Percentiles rank a stretch among this genome's conserved stretches.
phyloP scores from a whole-genome alignment of 169 alveolate genomes.

The Eimeria sp. region DNA sequence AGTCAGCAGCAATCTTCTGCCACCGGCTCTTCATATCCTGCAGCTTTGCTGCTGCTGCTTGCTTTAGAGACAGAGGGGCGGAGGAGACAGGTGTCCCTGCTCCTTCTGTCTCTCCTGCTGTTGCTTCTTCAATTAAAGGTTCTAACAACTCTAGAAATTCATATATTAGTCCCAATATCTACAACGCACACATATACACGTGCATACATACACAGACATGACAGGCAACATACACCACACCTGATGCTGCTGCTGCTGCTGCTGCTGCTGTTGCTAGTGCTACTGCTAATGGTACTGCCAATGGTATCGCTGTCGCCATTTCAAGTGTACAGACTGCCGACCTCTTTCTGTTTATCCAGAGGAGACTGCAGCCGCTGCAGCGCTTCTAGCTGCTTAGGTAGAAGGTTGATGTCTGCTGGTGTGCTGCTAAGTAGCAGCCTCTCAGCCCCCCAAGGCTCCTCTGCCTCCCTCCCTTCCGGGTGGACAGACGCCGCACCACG shows the following conservation, averaged over 20 bases:
- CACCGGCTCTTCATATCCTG: constrained; percentile 39
- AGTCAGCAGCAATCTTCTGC: constrained; percentile 31
- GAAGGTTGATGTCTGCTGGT: neutral
- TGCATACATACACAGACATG: neutral
- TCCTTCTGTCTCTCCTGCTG: constrained; percentile 26
- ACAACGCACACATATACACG: neutral
- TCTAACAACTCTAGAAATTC: constrained; percentile 3
- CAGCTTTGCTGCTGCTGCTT: constrained; percentile 61
- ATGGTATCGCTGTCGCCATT: neutral
- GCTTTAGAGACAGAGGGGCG: constrained; percentile 25
- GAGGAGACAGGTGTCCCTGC: constrained; percentile 20
- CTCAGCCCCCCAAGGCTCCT: constrained; percentile 22
- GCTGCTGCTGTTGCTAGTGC: constrained; percentile 16
- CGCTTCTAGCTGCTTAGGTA: constrained; percentile 48
- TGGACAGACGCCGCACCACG: neutral
- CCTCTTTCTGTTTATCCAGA: constrained; percentile 28
- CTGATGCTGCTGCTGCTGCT: constrained; percentile 12
- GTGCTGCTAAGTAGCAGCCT: neutral
- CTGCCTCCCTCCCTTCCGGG: constrained; percentile 27
- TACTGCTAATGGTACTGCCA: neutral
- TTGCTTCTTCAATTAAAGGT: constrained; percentile 38
- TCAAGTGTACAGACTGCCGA: neutral
- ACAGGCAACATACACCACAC: neutral
- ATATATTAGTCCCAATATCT: neutral
- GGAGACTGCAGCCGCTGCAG: constrained; percentile 57